Evolutionary conservation across 2,329 filamentous ascomycete genomes (phyloP).

Genomic region (Herpotrichia juniperi): DNA sequence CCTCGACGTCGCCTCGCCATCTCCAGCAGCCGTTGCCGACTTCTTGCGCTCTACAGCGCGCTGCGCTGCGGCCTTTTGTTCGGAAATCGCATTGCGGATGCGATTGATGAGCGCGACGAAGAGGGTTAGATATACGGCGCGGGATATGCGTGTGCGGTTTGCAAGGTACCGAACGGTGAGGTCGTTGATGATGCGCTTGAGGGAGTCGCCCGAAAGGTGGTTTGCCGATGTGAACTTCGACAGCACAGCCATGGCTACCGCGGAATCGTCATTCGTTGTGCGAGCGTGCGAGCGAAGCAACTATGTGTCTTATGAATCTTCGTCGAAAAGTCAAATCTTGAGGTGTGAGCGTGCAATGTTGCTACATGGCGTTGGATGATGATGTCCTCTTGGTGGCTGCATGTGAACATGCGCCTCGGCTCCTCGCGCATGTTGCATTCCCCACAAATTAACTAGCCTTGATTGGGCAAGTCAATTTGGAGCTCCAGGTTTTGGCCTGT

Average conservation of each 20-base stretch:
- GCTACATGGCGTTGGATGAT: too few species aligned
- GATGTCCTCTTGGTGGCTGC: too few species aligned
- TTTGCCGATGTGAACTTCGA: constrained; percentile 43
- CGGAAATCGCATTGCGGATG: constrained; percentile 86
- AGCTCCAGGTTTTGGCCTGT: too few species aligned
- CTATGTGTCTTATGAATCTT: too few species aligned
- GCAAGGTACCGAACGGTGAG: constrained; percentile 46
- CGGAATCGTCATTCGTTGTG: constrained; percentile 12
- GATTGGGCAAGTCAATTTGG: too few species aligned
- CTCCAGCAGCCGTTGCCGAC: constrained; percentile 46
- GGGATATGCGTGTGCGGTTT: constrained; percentile 49
- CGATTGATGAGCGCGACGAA: constrained; percentile 66
- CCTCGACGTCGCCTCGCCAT: constrained; percentile 51
- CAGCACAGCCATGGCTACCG: constrained; percentile 45
- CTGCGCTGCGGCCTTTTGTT: constrained; percentile 84
- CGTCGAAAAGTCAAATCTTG: neutral
- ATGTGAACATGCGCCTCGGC: too few species aligned
- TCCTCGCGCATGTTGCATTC: too few species aligned
- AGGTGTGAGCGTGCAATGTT: neutral
- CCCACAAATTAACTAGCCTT: too few species aligned
- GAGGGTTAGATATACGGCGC: constrained; percentile 48
- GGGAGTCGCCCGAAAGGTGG: constrained; percentile 35
- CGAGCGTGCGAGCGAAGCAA: too few species aligned
- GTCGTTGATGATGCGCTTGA: constrained; percentile 45
- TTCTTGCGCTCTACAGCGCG: constrained; percentile 68